These are phyloP conservation scores for Exserohilum rostratum DNA, from an alignment of 2,329 filamentous ascomycete genomes.

Conservation along the genomic window DNA sequence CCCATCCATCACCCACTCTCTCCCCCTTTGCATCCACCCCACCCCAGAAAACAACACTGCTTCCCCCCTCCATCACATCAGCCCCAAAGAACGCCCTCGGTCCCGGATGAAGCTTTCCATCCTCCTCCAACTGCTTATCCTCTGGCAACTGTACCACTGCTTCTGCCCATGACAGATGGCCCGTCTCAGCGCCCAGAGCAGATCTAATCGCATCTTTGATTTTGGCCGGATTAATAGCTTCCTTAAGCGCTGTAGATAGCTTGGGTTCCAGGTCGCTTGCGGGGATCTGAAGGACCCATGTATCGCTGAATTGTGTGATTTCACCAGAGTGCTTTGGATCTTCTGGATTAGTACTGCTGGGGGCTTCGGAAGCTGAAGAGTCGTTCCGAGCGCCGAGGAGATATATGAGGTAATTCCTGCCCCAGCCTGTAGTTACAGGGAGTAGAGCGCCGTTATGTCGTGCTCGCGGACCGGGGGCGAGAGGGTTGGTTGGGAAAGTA, in stretches of 20 bases:
- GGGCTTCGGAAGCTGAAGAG: background rate
- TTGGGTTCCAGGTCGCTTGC: constrained; percentile 42
- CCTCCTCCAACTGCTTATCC: constrained; percentile 38
- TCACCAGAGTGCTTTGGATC: constrained; percentile 17
- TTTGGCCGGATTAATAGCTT: constrained; percentile 50
- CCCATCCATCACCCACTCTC: constrained; percentile 53
- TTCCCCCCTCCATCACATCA: constrained; percentile 47
- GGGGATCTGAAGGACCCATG: constrained; percentile 54
- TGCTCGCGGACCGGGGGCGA: constrained; percentile 51
- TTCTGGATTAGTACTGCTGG: background rate
- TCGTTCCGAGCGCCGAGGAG: constrained; percentile 45
- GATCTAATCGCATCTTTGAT: constrained; percentile 53
- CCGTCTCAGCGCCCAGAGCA: constrained; percentile 49
- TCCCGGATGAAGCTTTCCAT: constrained; percentile 54
- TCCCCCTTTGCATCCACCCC: constrained; percentile 52
- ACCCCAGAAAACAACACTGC: constrained; percentile 51
- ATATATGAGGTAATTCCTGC: constrained; percentile 53
- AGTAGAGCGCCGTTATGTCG: constrained; percentile 49
- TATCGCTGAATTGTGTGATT: constrained; percentile 47
- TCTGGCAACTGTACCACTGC: constrained; percentile 48
- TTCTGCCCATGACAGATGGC: constrained; percentile 52
- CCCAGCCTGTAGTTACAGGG: constrained; percentile 52
- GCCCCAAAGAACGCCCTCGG: constrained; percentile 51
- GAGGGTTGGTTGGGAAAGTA: constrained; percentile 51
- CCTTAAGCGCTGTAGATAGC: constrained; percentile 28